phyloP scores from a whole-genome alignment of 179 eudicot species.

The Camellia oleifera region DNA sequence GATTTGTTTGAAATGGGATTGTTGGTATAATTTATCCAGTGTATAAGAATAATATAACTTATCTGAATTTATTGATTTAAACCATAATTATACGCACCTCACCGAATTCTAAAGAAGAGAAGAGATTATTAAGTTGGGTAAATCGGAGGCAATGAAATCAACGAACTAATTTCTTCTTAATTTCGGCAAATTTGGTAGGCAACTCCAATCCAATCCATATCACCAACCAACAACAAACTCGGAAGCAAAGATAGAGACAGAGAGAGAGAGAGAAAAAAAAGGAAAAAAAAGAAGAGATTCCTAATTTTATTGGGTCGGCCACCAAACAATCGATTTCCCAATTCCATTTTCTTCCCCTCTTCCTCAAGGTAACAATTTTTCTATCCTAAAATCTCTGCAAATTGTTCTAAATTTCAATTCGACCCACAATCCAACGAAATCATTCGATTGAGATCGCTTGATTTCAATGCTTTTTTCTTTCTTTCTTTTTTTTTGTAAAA shows the following conservation, averaged over 20 bases:
- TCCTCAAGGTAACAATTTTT: not conserved
- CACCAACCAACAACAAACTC: not conserved
- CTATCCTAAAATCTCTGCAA: not conserved
- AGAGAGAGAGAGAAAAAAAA: not conserved
- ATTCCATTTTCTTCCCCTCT: not conserved
- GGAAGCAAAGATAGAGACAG: not conserved
- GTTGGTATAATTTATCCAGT: no score
- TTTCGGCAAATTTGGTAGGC: no score
- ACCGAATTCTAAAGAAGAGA: no score
- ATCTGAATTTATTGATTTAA: no score
- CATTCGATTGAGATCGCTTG: not conserved
- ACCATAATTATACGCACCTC: no score
- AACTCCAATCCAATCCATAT: not conserved
- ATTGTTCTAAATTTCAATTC: not conserved
- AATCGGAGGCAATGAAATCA: no score
- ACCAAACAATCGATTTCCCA: slow-evolving; percentile 20
- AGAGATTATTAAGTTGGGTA: no score
- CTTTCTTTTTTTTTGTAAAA: not conserved
- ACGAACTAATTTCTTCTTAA: no score
- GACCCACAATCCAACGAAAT: no score
- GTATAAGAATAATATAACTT: no score
- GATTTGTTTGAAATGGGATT: no score
- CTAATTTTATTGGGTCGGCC: slow-evolving; percentile 17
- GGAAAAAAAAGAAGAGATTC: not conserved
- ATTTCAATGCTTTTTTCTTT: slow-evolving; percentile 1